phyloP scores from a whole-genome alignment of 129 eudicot species.

The Artemisia tridentata region DNA sequence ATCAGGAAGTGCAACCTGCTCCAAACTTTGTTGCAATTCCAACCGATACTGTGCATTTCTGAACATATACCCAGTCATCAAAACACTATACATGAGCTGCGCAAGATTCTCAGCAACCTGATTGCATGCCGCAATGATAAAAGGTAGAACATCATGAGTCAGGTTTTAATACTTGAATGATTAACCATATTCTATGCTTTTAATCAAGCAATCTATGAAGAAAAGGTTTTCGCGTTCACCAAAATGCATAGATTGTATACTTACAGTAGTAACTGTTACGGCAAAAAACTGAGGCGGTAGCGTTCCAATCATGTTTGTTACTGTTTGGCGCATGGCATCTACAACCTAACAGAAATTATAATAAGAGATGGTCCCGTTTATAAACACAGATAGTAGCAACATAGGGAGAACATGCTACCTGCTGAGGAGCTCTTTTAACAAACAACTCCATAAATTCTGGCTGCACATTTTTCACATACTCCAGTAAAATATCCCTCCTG shows the following conservation, averaged over 20 bases:
- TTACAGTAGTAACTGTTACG: conserved; percentile 91
- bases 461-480: conserved; percentile 84
- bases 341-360: conserved; percentile 58
- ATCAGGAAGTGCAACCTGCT: conserved; percentile 97
- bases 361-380: neutral
- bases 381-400: neutral
- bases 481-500: conserved; percentile 85
- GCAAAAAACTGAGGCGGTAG: conserved; percentile 95
- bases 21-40: conserved; percentile 96
- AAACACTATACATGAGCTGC: conserved; percentile 95
- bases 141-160: neutral
- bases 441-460: conserved; percentile 98
- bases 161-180: neutral
- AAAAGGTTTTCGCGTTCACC: neutral
- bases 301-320: conserved; percentile 97
- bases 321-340: conserved; percentile 99
- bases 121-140: conserved; percentile 9
- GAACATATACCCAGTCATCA: conserved; percentile 99
- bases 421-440: conserved; percentile 93
- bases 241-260: conserved; percentile 23
- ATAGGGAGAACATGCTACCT: conserved; percentile 42
- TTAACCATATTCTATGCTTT: neutral
- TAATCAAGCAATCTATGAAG: conserved; percentile 7
- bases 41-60: conserved; percentile 88
- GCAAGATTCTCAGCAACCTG: conserved; percentile 99